These are phyloP conservation scores for Chrysanthemum makinoi DNA, from an alignment of 129 eudicot genomes.

Conservation along the genomic window DNA sequence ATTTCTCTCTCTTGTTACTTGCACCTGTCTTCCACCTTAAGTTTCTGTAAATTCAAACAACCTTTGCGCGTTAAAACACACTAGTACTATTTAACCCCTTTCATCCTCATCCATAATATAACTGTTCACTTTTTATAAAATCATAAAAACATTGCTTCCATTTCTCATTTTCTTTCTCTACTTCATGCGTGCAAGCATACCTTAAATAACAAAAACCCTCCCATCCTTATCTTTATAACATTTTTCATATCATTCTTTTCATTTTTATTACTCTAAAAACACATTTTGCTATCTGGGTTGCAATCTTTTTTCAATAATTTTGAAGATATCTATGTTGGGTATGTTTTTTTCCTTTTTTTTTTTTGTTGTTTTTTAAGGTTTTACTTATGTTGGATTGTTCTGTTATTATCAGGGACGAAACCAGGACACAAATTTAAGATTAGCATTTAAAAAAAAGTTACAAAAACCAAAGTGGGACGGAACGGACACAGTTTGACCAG, in stretches of 20 bases:
- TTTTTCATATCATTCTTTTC: constrained; percentile 15
- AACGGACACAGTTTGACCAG: no score
- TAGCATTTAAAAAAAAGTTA: no score
- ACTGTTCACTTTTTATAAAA: constrained; percentile 6
- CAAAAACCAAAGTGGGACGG: no score
- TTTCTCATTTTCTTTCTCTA: constrained; percentile 21
- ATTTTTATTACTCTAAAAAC: no score
- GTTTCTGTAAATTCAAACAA: constrained; percentile 23
- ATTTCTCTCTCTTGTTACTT: neutral
- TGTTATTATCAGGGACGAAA: no score
- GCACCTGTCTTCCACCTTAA: constrained; percentile 24
- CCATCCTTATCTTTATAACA: constrained; percentile 24
- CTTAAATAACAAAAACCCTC: constrained; percentile 24
- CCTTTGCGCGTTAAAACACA: neutral
- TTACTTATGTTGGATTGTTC: neutral
- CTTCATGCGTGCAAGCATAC: constrained; percentile 40
- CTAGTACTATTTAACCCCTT: constrained; percentile 8
- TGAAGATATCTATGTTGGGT: no score
- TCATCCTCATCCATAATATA: constrained; percentile 10
- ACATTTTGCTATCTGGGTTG: no score
- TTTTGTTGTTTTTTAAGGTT: no score
- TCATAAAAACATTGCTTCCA: constrained; percentile 38
- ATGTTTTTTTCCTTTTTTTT: no score
- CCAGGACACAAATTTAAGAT: no score
- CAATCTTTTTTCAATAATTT: no score